These are phyloP conservation scores for Boletus rubroflammeus DNA, from an alignment of 768 basidiomycete species.

Conservation along the genomic window DNA sequence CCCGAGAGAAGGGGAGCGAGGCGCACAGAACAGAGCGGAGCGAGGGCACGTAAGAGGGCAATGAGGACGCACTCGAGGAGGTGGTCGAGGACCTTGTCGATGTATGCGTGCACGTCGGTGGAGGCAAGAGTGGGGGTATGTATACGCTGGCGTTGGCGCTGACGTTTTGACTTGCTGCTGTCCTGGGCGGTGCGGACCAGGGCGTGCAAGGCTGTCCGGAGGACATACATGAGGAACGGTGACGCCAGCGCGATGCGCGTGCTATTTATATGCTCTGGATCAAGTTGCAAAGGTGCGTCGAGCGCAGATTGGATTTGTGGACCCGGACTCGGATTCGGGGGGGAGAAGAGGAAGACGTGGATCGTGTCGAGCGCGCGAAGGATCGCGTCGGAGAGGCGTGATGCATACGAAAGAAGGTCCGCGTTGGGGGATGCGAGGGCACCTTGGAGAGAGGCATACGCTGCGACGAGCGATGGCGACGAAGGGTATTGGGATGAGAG, in stretches of 20 bases:
- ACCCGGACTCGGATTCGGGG: neutral
- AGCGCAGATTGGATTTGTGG: neutral
- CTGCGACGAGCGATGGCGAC: constrained; percentile 22
- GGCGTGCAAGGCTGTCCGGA: constrained; percentile 20
- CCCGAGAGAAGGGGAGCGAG: constrained; percentile 9
- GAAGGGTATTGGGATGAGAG: constrained; percentile 21
- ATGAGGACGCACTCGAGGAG: constrained; percentile 22
- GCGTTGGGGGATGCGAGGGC: constrained; percentile 6
- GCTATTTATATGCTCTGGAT: constrained; percentile 14
- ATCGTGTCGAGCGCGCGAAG: constrained; percentile 17
- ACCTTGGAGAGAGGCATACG: constrained; percentile 22
- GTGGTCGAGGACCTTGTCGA: constrained; percentile 15
- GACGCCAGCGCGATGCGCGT: constrained; percentile 19
- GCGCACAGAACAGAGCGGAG: constrained; percentile 19
- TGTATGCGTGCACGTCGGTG: neutral
- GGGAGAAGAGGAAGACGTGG: constrained; percentile 20
- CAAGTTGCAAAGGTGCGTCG: neutral
- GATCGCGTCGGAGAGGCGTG: constrained; percentile 19
- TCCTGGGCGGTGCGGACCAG: constrained; percentile 11
- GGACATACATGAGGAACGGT: constrained; percentile 23
- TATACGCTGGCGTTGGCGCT: constrained; percentile 1
- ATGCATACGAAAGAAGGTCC: constrained; percentile 3
- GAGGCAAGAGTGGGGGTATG: neutral
- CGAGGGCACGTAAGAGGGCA: constrained; percentile 17
- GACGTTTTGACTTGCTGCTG: constrained; percentile 11